phyloP scores from a whole-genome alignment of 345 rosid genomes.

The Syzygium jambos region DNA sequence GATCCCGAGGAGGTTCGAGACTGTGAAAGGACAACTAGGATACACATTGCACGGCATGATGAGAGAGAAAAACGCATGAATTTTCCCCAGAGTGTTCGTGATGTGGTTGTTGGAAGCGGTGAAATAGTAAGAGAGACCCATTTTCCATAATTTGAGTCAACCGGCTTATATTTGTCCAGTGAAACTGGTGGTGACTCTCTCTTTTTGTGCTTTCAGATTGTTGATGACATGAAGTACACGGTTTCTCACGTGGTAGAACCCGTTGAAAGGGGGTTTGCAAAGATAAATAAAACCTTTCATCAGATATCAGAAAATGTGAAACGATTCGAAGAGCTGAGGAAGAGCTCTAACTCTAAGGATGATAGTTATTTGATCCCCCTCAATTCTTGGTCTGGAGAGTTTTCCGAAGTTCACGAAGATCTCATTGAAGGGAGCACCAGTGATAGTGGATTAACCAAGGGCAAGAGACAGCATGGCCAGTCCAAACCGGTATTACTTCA shows the following conservation, averaged over 20 bases:
- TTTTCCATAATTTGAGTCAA: not conserved
- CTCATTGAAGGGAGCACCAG: slow-evolving; percentile 71
- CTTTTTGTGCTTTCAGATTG: slow-evolving; percentile 46
- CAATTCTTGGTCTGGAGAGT: slow-evolving; percentile 66
- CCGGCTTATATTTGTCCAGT: not conserved
- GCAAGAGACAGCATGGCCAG: slow-evolving; percentile 39
- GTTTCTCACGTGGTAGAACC: slow-evolving; percentile 98
- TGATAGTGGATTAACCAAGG: slow-evolving; percentile 67
- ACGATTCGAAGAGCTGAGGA: slow-evolving; percentile 58
- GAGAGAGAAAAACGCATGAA: slow-evolving; percentile 72
- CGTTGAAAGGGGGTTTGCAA: slow-evolving; percentile 92
- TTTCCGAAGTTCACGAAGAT: slow-evolving; percentile 68
- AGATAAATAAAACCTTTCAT: slow-evolving; percentile 76
- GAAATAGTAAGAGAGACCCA: slow-evolving; percentile 63
- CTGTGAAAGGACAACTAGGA: slow-evolving; percentile 63
- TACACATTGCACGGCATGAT: slow-evolving; percentile 49
- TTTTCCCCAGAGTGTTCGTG: slow-evolving; percentile 94
- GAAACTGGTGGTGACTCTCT: not conserved
- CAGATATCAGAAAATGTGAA: slow-evolving; percentile 87
- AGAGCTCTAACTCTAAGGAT: slow-evolving; percentile 61
- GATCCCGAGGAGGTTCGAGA: slow-evolving; percentile 94
- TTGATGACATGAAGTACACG: slow-evolving; percentile 96
- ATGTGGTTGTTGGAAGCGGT: slow-evolving; percentile 91
- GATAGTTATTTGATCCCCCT: slow-evolving; percentile 79
- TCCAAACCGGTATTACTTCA: slow-evolving; percentile 27